Evolutionary conservation across 306 rosid genomes (phyloP), one percentile per base, ranked within the genome.

Genomic region (Oxytropis ochrocephala): DNA sequence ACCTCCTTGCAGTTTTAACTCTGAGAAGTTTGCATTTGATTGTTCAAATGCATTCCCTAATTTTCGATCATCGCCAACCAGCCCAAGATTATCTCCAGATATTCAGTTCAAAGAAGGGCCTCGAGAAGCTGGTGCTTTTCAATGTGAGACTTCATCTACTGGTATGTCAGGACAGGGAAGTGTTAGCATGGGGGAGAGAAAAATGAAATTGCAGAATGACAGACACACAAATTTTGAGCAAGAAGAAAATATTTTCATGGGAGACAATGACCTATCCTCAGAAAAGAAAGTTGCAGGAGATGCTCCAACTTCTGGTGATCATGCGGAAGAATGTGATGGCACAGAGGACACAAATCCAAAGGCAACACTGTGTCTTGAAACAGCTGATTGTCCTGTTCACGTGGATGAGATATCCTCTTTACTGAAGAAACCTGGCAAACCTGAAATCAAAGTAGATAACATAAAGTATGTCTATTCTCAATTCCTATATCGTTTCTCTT

Each of bases 141-240:
- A 39, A 62, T 72, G 79, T 33, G 78, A 80, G 69, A 78, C 81
- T 17, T 72, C 81, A 67, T 85, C 95, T 54, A 73, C 76, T 36
- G 85, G 72, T 66, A 51, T 63, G 67, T 83, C 92, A 63, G 86
- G 12, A 9, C 80, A 83, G 48, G 90, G 78, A 76, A 86, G 96
- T 68, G 70, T 80, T 43, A 81, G 85, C 79, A 85, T 80, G 53
- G 75, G 74, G 14, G 87, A 78, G 49, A 49, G 35, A 56, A 64
- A 73, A 46, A 65, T 44, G 63, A 78, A 86, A 54, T 43, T 54
- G 63, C 73, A 78, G 61, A 78, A 76, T 10, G 75, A 64, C 19
- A 21, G 27, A 38, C 16, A 54, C 47, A 75, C 60, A 32, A 68
- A 33, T 33, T 78, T 70, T 41, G 79, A 80, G 72, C 81, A 42